These are phyloP conservation scores for Pisolithus orientalis DNA, from an alignment of 768 basidiomycete genomes.

Conservation along the genomic window DNA sequence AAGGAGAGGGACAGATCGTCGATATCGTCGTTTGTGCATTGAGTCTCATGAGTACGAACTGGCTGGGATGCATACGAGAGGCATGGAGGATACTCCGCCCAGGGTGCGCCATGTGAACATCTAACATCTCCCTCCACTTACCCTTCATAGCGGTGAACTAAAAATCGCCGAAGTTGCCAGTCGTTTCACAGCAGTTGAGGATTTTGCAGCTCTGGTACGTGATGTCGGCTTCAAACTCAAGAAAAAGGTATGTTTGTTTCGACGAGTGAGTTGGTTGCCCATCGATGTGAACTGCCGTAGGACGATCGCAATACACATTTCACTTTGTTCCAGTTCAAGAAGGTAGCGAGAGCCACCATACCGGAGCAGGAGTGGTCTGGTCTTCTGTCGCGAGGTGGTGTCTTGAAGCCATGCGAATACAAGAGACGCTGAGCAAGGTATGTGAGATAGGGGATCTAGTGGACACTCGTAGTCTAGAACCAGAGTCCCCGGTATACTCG, in stretches of 20 bases:
- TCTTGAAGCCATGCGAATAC: constrained; percentile 89
- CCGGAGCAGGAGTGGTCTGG: constrained; percentile 55
- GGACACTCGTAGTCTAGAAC: not conserved
- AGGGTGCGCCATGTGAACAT: constrained; percentile 46
- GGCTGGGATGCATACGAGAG: constrained; percentile 87
- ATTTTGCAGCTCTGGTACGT: constrained; percentile 57
- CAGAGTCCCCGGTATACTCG: too few relatives aligned
- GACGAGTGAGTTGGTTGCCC: not conserved
- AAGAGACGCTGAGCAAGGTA: constrained; percentile 59
- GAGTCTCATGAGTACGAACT: constrained; percentile 96
- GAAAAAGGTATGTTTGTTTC: constrained; percentile 64
- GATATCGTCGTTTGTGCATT: constrained; percentile 92
- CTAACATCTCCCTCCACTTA: constrained; percentile 4
- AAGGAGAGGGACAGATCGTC: constrained; percentile 68
- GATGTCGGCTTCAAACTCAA: constrained; percentile 70
- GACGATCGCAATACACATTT: constrained; percentile 83
- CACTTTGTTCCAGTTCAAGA: constrained; percentile 74
- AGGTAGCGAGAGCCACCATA: constrained; percentile 42
- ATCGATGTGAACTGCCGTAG: constrained; percentile 32
- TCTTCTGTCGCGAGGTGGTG: constrained; percentile 42
- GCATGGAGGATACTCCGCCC: constrained; percentile 81
- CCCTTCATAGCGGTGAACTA: constrained; percentile 57
- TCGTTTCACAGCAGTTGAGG: constrained; percentile 63
- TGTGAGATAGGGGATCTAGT: not conserved
- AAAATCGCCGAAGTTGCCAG: constrained; percentile 89